Evolutionary conservation across 441 rosid genomes (phyloP), one percentile per base, ranked within the genome.

Genomic region (Bocquillonia castaneifolia): DNA sequence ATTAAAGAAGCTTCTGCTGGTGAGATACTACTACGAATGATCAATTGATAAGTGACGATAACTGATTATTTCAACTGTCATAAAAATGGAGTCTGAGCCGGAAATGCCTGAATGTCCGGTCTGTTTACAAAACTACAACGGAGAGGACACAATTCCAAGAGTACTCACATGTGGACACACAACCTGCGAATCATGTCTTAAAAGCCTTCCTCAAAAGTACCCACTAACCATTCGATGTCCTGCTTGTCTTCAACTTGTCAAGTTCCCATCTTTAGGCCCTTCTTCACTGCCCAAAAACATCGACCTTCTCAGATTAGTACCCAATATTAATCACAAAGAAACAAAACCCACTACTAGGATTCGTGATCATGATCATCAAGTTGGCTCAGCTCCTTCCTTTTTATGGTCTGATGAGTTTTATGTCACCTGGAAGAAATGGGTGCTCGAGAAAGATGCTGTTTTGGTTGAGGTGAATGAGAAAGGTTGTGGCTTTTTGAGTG

Each of bases 81-180:
- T 36, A 36, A 3, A 9, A 36, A 36, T 57, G 10, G 6, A 8
- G 44, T 62, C 58, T 66, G 77, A 69, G 48, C 25, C 31, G 83
- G 94, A 86, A 67, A 34, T 73, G 53, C 93, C 97, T 23, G 97
- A 91, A 71, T 93, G 97, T 55, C 98, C 98, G 47, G 96, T 91
- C 28, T 93, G 98, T 68, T 80, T 91, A 29, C 87, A 86, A 40
- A 44, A 79, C n/a, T 93, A 88, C 82, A 85, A 85, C 80, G 79
- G 86, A 65, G 80, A 65, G 13, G 56, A 28, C 76, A 68, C 90
- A 6, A 77, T 89, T 32, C 96, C 98, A 0, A 93, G 97, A 28
- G 96, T 93, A 36, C 94, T 93, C 34, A 9, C 86, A 2, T 93
- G 95, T 67, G 97, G 98, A 3, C 98, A 93, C 77, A 75, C 92